Evolutionary conservation across 2,329 filamentous ascomycete species (phyloP).

Genomic region (Monosporascus sp.): DNA sequence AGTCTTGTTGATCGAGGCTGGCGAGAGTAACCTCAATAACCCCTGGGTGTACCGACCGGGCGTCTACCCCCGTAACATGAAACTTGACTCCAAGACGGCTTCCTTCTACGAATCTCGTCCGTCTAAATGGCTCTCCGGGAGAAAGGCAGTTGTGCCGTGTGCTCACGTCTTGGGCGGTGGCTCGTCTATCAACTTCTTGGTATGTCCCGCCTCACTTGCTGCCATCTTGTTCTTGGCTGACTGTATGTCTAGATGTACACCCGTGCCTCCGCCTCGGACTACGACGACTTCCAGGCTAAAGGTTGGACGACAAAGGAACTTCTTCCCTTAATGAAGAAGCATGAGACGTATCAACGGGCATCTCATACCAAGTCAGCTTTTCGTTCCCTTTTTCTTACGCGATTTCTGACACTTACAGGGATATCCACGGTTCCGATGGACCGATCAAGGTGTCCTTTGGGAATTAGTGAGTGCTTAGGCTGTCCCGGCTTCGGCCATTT

Average conservation of each 20-base stretch:
- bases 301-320: conserved; percentile 76
- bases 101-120: conserved; percentile 76
- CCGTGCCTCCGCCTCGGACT: conserved; percentile 64
- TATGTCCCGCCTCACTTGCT: conserved; percentile 21
- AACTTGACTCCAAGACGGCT: conserved; percentile 74
- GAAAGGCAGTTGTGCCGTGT: conserved; percentile 68
- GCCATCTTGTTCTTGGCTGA: conserved; percentile 7
- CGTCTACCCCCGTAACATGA: conserved; percentile 70
- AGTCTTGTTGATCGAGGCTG: conserved; percentile 42
- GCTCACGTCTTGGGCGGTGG: conserved; percentile 69
- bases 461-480: conserved; percentile 47
- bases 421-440: conserved; percentile 71
- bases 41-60: conserved; percentile 72
- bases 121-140: conserved; percentile 65
- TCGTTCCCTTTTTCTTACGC: background rate
- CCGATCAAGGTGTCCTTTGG: conserved; percentile 80
- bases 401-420: conserved; percentile 31
- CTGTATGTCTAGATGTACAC: conserved; percentile 57
- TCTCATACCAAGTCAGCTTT: conserved; percentile 48
- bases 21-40: conserved; percentile 59
- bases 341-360: conserved; percentile 69
- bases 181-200: conserved; percentile 75
- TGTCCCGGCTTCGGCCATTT: conserved; percentile 6
- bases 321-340: conserved; percentile 72
- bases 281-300: conserved; percentile 74